A percentile compares a stretch with the other conserved stretches of the same genome.
Conservation (phyloP, 257 asterid genomes). For the Nicotiana knightiana region DNA sequence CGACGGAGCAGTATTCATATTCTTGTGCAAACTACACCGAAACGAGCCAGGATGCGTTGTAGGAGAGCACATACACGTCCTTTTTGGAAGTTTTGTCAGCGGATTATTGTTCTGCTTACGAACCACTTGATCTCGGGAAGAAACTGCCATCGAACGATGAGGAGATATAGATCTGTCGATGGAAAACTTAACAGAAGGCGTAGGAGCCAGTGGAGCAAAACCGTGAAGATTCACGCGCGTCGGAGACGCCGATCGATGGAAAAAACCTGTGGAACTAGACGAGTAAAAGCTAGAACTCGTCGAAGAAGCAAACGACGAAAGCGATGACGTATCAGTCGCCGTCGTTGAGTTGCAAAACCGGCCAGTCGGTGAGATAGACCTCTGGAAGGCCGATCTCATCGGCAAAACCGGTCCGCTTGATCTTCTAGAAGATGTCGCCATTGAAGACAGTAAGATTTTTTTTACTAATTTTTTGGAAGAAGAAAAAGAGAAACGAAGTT, state of each 20-base stretch:
- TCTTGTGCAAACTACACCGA: constrained; percentile 74
- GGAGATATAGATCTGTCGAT: constrained; percentile 79
- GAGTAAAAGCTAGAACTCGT: constrained; percentile 42
- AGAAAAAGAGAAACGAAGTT: background rate
- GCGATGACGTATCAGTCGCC: constrained; percentile 26
- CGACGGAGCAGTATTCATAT: constrained; percentile 28
- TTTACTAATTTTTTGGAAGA: background rate
- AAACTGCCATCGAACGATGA: constrained; percentile 44
- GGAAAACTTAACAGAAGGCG: constrained; percentile 69
- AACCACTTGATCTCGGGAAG: constrained; percentile 52
- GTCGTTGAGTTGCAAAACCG: constrained; percentile 25
- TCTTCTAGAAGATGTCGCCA: constrained; percentile 56
- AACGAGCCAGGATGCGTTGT: constrained; percentile 85
- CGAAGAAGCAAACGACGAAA: constrained; percentile 36
- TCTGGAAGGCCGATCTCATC: constrained; percentile 29
- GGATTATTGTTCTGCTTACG: constrained; percentile 32
- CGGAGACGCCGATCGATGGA: constrained; percentile 66
- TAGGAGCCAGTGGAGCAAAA: constrained; percentile 41
- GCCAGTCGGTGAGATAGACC: constrained; percentile 43
- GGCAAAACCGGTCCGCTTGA: constrained; percentile 44
- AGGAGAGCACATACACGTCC: constrained; percentile 88
- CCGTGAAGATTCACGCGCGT: constrained; percentile 75
- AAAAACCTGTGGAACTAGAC: constrained; percentile 36
- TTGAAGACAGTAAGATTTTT: background rate
- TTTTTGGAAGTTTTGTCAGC: constrained; percentile 30